Percentiles rank a stretch among this genome's conserved stretches.
These are phyloP conservation scores for Posidonia australis DNA, from an alignment of 106 monocot species.

Conservation along the genomic window DNA sequence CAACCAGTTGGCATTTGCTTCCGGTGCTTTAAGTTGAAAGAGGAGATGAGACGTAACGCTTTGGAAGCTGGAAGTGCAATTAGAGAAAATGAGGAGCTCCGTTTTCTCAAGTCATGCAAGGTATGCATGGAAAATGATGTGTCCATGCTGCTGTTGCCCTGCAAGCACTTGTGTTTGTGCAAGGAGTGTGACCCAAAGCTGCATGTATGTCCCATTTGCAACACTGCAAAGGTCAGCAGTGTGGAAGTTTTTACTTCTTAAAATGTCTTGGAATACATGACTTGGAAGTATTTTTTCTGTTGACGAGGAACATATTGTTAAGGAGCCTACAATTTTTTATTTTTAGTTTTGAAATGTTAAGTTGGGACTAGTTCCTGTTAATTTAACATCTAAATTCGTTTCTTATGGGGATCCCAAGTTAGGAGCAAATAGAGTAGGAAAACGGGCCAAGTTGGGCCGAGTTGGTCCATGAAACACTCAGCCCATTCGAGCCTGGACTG, in stretches of 20 bases:
- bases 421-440: too few relatives aligned
- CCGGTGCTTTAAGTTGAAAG: conserved; percentile 1
- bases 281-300: too few relatives aligned
- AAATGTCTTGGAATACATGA: too few relatives aligned
- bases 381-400: too few relatives aligned
- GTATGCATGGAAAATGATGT: conserved; percentile 36
- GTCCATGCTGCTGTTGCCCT: conserved; percentile 50
- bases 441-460: too few relatives aligned
- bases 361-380: too few relatives aligned
- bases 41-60: background rate
- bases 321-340: too few relatives aligned
- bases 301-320: too few relatives aligned
- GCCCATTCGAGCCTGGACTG: too few relatives aligned
- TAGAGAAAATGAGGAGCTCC: background rate
- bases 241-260: conserved; percentile 22
- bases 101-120: conserved; percentile 32
- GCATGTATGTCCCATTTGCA: conserved; percentile 50
- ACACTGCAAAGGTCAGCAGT: conserved; percentile 33
- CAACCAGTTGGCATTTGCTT: background rate
- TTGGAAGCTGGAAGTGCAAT: conserved; percentile 2
- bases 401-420: too few relatives aligned
- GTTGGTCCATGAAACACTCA: too few relatives aligned
- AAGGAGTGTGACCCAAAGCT: conserved; percentile 30
- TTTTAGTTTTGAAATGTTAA: too few relatives aligned
- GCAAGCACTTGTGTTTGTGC: conserved; percentile 61